These are phyloP conservation scores for Noccaea caerulescens DNA, from an alignment of 345 rosid species.

Conservation along the genomic window DNA sequence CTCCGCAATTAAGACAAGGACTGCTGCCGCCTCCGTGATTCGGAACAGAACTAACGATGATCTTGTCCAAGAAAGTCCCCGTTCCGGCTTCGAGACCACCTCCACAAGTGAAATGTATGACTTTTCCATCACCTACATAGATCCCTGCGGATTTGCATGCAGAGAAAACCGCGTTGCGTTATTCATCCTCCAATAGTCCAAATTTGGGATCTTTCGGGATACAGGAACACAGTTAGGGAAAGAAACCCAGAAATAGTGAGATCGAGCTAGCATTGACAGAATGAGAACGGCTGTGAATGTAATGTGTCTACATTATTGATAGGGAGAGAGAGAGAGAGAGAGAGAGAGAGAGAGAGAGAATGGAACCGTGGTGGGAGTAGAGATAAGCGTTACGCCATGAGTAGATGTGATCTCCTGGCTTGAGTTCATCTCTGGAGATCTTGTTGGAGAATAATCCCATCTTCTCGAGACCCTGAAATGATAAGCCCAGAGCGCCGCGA, in stretches of 20 bases:
- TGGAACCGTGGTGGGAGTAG: constrained; percentile 77
- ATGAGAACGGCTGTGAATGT: background rate
- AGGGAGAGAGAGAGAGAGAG: background rate
- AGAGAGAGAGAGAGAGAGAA: constrained; percentile 12
- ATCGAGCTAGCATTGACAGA: background rate
- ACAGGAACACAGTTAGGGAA: background rate
- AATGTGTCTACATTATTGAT: background rate
- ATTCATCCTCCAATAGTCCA: background rate
- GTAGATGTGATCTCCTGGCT: constrained; percentile 81
- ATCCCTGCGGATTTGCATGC: constrained; percentile 54
- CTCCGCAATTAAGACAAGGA: constrained; percentile 63
- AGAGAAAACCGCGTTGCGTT: background rate
- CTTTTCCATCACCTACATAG: constrained; percentile 64
- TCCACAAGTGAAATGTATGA: constrained; percentile 78
- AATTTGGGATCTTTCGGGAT: too few species aligned
- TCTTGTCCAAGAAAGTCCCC: constrained; percentile 63
- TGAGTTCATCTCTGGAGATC: constrained; percentile 55
- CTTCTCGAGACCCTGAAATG: background rate
- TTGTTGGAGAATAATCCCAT: constrained; percentile 71
- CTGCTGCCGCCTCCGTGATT: constrained; percentile 41
- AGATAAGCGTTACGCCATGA: constrained; percentile 72
- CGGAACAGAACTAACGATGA: constrained; percentile 57
- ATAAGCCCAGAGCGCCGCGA: constrained; percentile 11
- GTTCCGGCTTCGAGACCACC: constrained; percentile 68
- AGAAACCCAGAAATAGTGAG: background rate